Percentiles rank a stretch among this genome's conserved stretches.
These are phyloP conservation scores for Galeopsis tetrahit DNA, from an alignment of 257 asterid genomes.

Conservation along the genomic window DNA sequence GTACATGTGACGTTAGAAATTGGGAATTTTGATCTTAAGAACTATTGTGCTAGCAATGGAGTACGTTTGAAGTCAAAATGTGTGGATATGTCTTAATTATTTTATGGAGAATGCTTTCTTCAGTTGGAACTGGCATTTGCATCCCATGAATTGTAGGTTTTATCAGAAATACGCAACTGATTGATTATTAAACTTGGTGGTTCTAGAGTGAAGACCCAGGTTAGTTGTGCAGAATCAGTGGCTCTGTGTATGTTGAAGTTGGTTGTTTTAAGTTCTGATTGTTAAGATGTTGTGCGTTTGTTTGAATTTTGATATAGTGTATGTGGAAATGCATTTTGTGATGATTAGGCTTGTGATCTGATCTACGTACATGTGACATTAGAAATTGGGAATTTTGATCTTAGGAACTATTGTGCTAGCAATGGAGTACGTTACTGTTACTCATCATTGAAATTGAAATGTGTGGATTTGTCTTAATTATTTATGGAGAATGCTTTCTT, in stretches of 20 bases:
- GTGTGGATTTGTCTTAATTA: conserved; percentile 15
- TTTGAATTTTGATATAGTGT: conserved; percentile 24
- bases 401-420: conserved; percentile 16
- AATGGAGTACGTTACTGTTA: conserved; percentile 11
- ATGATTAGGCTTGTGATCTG: conserved; percentile 25
- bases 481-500: conserved; percentile 7
- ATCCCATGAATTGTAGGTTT: conserved; percentile 23
- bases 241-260: conserved; percentile 30
- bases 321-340: conserved; percentile 2
- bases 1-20: not conserved
- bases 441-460: conserved; percentile 3
- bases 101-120: conserved; percentile 5
- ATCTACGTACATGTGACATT: conserved; percentile 13
- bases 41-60: conserved; percentile 1
- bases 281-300: conserved; percentile 13
- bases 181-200: conserved; percentile 12
- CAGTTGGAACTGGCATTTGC: conserved; percentile 25
- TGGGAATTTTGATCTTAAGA: conserved; percentile 28
- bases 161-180: conserved; percentile 21
- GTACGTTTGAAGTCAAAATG: not conserved
- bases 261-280: conserved; percentile 23
- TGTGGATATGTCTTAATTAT: conserved; percentile 17
- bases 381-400: conserved; percentile 28
- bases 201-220: conserved; percentile 34
- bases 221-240: conserved; percentile 25